Conservation (phyloP, 352 stramenopile genomes). For the Phytophthora colocasiae region DNA sequence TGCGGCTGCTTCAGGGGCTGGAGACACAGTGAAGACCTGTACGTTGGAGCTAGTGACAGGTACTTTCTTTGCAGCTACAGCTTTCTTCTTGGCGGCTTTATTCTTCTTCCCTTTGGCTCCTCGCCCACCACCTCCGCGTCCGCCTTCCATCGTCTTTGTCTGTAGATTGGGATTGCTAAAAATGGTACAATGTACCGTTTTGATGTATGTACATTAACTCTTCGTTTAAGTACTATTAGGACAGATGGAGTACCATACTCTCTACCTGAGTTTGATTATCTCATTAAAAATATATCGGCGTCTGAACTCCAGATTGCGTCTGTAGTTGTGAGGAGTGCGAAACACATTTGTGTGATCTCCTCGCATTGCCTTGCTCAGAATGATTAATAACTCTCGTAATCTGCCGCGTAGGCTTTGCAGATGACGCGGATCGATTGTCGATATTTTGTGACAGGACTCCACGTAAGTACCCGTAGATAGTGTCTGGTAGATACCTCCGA, state of each 20-base stretch:
- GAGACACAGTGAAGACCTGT: slow-evolving; percentile 17
- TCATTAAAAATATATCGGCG: background rate
- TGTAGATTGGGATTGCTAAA: background rate
- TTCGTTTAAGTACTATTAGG: background rate
- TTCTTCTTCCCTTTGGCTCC: slow-evolving; percentile 43
- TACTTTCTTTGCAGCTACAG: slow-evolving; percentile 28
- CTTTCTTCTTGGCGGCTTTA: slow-evolving; percentile 32
- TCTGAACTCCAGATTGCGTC: background rate
- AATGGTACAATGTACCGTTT: background rate
- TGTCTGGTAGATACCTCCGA: too few species aligned
- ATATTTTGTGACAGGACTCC: background rate
- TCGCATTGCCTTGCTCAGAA: background rate
- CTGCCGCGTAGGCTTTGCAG: too few species aligned
- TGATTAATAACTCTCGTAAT: background rate
- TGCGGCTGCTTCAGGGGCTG: background rate
- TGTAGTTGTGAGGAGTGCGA: background rate
- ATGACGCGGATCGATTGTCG: background rate
- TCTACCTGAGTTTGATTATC: too few species aligned
- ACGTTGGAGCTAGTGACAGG: slow-evolving; percentile 9
- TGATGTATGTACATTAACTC: background rate
- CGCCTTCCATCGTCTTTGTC: slow-evolving; percentile 25
- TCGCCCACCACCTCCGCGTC: slow-evolving; percentile 29
- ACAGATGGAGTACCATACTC: too few species aligned
- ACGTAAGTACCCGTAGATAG: too few species aligned
- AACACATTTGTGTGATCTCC: background rate